Evolutionary conservation across 345 rosid genomes (phyloP), one percentile per base, ranked within the genome.

Genomic region (Reutealis trisperma): DNA sequence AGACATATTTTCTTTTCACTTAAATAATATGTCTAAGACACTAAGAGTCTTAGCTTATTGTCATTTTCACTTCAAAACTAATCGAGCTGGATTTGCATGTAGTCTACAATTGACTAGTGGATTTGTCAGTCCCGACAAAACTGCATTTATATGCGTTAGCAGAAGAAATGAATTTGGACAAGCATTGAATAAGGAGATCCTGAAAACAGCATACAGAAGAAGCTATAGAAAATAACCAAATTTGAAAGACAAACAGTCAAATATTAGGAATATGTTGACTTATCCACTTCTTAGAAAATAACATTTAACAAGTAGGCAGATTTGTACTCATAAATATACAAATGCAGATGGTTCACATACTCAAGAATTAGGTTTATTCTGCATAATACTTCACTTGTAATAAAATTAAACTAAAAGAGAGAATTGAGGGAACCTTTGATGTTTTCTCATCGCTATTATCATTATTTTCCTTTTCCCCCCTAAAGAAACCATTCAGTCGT

Each of bases 391-490:
- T n/a, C n/a, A n/a, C 6, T 54, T 15, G 59, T 16, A 18, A 45
- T 63, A 15, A 19, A 63, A 63, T 14, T 25, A 75, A 32, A 41
- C 8, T 9, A 19, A 22, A 62, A 77, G 42, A n/a, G 24, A 49
- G 44, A 24, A 63, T 34, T 25, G 34, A 41, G 30, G 3, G 63
- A 24, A 77, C 80, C 80, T 70, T 77, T 63, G 80, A 77, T 24
- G 70, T 18, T 71, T 55, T 44, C n/a, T 63, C 75, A 11, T 71
- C 75, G 11, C 67, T 30, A 27, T 76, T 76, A 45, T 67, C 79
- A 32, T 71, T 49, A 68, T 76, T 62, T 8, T 63, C 80, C 57
- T 77, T 77, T 64, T 77, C 71, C 4, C 80, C 80, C 45, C 80
- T 75, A 71, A 77, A 77, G 37, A 77, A 63, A 55, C 71, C 75